These are phyloP conservation scores for Astrephomene gubernaculifera DNA, from an alignment of 139 green algal species.

Conservation along the genomic window DNA sequence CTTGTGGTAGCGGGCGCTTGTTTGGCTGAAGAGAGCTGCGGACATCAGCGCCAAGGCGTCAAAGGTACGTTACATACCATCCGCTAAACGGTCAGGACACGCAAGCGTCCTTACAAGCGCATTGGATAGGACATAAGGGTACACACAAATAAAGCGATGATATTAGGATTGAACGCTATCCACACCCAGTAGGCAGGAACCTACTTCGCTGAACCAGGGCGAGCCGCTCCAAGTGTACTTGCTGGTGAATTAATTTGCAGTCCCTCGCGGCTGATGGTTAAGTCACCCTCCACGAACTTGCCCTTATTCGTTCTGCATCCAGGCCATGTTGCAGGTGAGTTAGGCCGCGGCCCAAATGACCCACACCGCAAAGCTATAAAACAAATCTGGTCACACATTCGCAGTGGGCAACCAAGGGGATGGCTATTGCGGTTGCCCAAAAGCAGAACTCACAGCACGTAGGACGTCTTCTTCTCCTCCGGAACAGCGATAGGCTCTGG, in stretches of 20 bases:
- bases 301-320: conserved; percentile 52
- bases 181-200: no score
- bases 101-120: no score
- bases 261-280: conserved; percentile 61
- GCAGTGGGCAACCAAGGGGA: no score
- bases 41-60: neutral
- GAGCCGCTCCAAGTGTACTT: conserved; percentile 33
- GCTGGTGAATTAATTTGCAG: conserved; percentile 54
- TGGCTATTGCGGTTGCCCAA: no score
- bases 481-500: conserved; percentile 49
- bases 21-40: conserved; percentile 39
- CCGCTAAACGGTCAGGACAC: no score
- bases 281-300: conserved; percentile 57
- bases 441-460: conserved; percentile 42
- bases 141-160: no score
- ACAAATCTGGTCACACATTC: no score
- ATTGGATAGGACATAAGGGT: no score
- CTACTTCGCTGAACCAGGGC: conserved; percentile 46
- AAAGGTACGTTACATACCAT: no score
- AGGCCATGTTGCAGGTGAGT: no score
- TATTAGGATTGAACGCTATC: no score
- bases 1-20: conserved; percentile 20
- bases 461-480: conserved; percentile 45
- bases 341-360: conserved; percentile 9
- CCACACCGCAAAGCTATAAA: no score